Base-by-base conservation (phyloP, 257 asterid species). In the Fraxinus quadrangulata region DNA sequence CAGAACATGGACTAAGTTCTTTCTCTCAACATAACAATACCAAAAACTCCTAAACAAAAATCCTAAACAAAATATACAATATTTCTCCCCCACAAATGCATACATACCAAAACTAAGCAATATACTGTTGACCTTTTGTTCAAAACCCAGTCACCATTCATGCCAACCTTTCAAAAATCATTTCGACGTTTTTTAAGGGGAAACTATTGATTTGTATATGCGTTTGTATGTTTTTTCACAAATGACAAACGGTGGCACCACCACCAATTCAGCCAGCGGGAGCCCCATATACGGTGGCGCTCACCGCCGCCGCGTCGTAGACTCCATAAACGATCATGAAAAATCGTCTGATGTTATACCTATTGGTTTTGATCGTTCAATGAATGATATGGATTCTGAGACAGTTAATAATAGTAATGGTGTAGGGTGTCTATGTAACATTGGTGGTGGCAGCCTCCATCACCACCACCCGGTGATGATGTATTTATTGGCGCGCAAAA, bases 291-390 rank as follows among this genome's bases (percentile, higher is more conserved):
- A 59, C 59, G 84, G 82, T 59, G 84, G 79, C 11, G 49, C 84
- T 80, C 95, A 86, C 85, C 96, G 97, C 76, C 92, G 97, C 77
- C 97, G 97, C 67, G 81, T 77, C 23, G 83, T 84, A 0, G 96
- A 90, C 3, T 1, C 75, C 6, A 75, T 24, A 14, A 36, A 24
- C 59, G 96, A 92, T 0, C 79, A 80, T 6, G 89, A 89, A 4
- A 87, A 82, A 49, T 75, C 79, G 61, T 70, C 71, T 28, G 93
- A 87, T 49, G 78, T 79, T n/a, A 67, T 71, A 30, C 84, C 54
- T 17, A 10, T 59, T 74, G 54, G 28, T 1, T 17, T 72, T 8
- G 89, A 81, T 0, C 86, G 77, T 37, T 61, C 88, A 2, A 86
- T 84, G 24, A 82, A 82, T 78, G 89, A 80, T 13, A 69, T 47